Conservation (phyloP, 805 yeast genomes). For the Grigorovia humatica region DNA sequence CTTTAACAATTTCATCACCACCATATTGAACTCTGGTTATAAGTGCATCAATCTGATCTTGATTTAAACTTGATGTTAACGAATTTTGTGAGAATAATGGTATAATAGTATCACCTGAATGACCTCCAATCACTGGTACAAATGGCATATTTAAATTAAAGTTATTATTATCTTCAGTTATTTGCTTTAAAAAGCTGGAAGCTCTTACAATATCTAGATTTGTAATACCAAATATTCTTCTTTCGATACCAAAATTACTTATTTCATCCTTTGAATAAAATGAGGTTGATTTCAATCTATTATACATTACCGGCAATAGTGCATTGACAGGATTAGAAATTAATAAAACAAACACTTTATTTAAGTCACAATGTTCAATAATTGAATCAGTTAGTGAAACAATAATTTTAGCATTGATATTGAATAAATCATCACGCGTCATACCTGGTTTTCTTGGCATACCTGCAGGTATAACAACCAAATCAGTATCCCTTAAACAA, state of each 20-base stretch:
- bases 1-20: conserved; percentile 94
- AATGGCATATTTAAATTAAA: conserved; percentile 29
- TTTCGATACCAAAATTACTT: conserved; percentile 42
- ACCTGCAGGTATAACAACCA: conserved; percentile 59
- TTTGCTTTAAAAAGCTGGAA: conserved; percentile 65
- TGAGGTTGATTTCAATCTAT: conserved; percentile 51
- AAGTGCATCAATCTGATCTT: conserved; percentile 41
- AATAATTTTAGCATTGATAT: conserved; percentile 74
- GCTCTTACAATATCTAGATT: conserved; percentile 73
- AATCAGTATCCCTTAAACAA: background rate
- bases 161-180: conserved; percentile 33
- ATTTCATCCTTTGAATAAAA: conserved; percentile 30
- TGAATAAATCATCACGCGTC: conserved; percentile 85
- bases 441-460: conserved; percentile 91
- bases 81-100: conserved; percentile 55
- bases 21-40: conserved; percentile 89
- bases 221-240: conserved; percentile 77
- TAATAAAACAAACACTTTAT: conserved; percentile 66
- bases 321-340: conserved; percentile 94
- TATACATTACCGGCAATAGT: conserved; percentile 81
- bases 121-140: conserved; percentile 73
- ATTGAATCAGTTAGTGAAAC: conserved; percentile 63
- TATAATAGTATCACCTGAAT: conserved; percentile 89
- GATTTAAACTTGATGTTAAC: conserved; percentile 20
- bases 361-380: conserved; percentile 47